phyloP scores from a whole-genome alignment of 768 basidiomycete genomes.

The Lactarius evosmus region DNA sequence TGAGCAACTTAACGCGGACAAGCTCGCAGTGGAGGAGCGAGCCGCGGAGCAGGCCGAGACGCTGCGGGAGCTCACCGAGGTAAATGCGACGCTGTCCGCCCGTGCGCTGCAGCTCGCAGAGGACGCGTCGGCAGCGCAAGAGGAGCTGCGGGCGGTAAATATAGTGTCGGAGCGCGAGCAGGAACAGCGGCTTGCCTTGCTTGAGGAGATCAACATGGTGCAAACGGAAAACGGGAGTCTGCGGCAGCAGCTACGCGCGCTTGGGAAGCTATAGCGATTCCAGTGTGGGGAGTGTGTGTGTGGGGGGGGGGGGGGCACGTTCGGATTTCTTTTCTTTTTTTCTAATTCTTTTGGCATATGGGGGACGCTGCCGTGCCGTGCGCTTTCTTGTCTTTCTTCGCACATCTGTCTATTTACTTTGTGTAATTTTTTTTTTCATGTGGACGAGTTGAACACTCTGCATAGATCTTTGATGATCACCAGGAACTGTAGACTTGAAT shows the following conservation, averaged over 20 bases:
- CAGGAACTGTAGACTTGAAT: background rate
- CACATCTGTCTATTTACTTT: background rate
- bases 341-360: background rate
- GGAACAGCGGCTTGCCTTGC: slow-evolving; percentile 73
- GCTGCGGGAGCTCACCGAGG: slow-evolving; percentile 67
- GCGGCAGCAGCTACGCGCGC: slow-evolving; percentile 64
- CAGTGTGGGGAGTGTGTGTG: background rate
- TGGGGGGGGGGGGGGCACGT: background rate
- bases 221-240: slow-evolving; percentile 75
- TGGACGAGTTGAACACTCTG: no score
- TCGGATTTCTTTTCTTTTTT: background rate
- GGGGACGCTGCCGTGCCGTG: background rate
- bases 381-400: background rate
- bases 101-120: slow-evolving; percentile 67
- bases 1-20: slow-evolving; percentile 59
- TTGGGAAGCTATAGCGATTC: slow-evolving; percentile 44
- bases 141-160: slow-evolving; percentile 55
- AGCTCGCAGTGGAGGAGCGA: slow-evolving; percentile 62
- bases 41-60: slow-evolving; percentile 74
- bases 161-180: slow-evolving; percentile 66
- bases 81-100: slow-evolving; percentile 74
- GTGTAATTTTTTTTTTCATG: background rate
- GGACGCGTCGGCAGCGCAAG: slow-evolving; percentile 62
- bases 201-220: slow-evolving; percentile 84
- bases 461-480: background rate